These are phyloP conservation scores for Schizonepeta tenuifolia DNA, from an alignment of 257 asterid species.

Conservation along the genomic window DNA sequence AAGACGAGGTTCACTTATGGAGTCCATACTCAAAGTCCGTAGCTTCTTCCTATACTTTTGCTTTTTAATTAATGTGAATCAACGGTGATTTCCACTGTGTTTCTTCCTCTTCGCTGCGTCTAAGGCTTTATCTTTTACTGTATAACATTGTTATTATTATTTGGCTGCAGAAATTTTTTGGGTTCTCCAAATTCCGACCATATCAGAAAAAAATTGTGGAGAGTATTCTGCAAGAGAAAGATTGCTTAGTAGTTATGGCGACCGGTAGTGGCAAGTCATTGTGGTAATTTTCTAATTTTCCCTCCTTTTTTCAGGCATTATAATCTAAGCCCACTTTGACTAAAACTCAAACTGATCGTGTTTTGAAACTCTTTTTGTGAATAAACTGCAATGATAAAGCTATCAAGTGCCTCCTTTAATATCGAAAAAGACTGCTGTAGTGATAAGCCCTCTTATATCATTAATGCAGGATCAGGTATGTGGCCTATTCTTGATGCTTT, in stretches of 20 bases:
- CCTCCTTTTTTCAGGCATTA: not conserved
- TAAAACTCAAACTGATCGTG: not conserved
- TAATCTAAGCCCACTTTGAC: not conserved
- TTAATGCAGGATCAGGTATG: conserved; percentile 96
- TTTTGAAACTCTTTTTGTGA: conserved; percentile 21
- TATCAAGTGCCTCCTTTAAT: conserved; percentile 92
- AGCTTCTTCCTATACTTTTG: not conserved
- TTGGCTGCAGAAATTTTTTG: conserved; percentile 71
- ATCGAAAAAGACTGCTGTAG: conserved; percentile 74
- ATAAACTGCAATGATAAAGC: conserved; percentile 47
- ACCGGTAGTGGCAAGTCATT: conserved; percentile 97
- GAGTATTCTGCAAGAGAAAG: conserved; percentile 65
- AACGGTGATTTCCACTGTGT: not conserved
- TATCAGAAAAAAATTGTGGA: conserved; percentile 86
- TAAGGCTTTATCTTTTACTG: too few species aligned
- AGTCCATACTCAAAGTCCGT: conserved; percentile 68
- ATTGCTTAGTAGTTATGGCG: conserved; percentile 91
- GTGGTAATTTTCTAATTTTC: conserved; percentile 52
- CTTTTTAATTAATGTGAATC: not conserved
- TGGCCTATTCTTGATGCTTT: conserved; percentile 18
- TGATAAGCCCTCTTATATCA: conserved; percentile 90
- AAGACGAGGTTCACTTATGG: conserved; percentile 42
- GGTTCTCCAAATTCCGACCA: conserved; percentile 83
- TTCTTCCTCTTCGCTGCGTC: not conserved
- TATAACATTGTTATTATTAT: too few species aligned